phyloP scores from a whole-genome alignment of 768 basidiomycete species.

The Phanerochaete sordida region DNA sequence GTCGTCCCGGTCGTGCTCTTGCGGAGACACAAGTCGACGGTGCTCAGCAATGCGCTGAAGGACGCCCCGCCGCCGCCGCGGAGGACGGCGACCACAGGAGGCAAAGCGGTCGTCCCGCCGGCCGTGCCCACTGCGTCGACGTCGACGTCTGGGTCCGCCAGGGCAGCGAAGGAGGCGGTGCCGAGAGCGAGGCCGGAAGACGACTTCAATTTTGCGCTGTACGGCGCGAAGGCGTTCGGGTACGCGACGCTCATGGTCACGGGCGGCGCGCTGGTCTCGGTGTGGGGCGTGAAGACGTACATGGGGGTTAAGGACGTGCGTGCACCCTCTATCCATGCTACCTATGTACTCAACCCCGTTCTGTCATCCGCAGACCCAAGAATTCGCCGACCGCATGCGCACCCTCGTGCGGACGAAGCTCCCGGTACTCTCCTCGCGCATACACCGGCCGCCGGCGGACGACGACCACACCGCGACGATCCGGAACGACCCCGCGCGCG shows the following conservation, averaged over 20 bases:
- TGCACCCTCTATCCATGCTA: slow-evolving; percentile 12
- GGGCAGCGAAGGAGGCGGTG: not conserved
- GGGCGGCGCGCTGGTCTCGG: slow-evolving; percentile 39
- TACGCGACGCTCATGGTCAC: slow-evolving; percentile 62
- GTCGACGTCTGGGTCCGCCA: not conserved
- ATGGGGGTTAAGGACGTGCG: slow-evolving; percentile 57
- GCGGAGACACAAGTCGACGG: slow-evolving; percentile 21
- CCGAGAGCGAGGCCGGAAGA: slow-evolving; percentile 18
- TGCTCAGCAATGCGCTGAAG: slow-evolving; percentile 12
- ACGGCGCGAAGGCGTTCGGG: slow-evolving; percentile 60
- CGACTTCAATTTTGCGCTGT: slow-evolving; percentile 47
- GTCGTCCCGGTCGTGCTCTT: slow-evolving; percentile 27
- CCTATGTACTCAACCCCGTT: not conserved
- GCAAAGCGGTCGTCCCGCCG: not conserved
- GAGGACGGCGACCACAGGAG: slow-evolving; percentile 13
- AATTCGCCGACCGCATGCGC: slow-evolving; percentile 61
- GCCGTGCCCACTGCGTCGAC: not conserved
- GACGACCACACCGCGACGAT: slow-evolving; percentile 12
- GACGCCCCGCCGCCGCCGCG: slow-evolving; percentile 18
- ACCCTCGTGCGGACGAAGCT: slow-evolving; percentile 40
- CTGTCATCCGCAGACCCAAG: slow-evolving; percentile 44
- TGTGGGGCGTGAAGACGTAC: slow-evolving; percentile 47
- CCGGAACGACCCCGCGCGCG: not conserved
- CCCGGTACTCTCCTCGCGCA: slow-evolving; percentile 47
- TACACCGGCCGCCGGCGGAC: slow-evolving; percentile 42